These are phyloP conservation scores for Pleurotus ostreatus DNA, from an alignment of 768 basidiomycete species.

Conservation along the genomic window DNA sequence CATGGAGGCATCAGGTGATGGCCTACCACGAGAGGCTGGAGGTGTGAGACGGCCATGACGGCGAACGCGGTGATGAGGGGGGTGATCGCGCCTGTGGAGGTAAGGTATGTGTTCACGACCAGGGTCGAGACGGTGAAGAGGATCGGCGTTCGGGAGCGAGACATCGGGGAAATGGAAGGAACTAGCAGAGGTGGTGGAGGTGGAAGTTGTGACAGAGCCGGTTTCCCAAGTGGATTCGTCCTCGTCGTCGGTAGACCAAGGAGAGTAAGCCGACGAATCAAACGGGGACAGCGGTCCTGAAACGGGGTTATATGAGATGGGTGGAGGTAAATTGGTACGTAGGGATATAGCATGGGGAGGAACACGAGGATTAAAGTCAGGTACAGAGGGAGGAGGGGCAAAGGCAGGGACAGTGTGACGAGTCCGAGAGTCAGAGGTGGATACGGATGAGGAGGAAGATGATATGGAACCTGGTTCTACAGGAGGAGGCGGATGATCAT, in stretches of 20 bases:
- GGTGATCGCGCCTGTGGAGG: neutral
- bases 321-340: constrained; percentile 10
- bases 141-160: constrained; percentile 13
- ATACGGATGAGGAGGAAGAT: constrained; percentile 10
- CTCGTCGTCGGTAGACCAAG: constrained; percentile 56
- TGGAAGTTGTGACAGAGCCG: constrained; percentile 57
- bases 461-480: constrained; percentile 14
- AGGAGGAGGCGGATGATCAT: constrained; percentile 9
- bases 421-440: constrained; percentile 20
- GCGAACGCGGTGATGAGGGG: constrained; percentile 10
- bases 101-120: neutral
- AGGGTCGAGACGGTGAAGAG: constrained; percentile 3
- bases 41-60: constrained; percentile 13
- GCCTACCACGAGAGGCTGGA: constrained; percentile 7
- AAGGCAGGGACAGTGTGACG: constrained; percentile 38
- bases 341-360: constrained; percentile 12
- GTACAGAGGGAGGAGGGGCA: constrained; percentile 23
- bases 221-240: constrained; percentile 78
- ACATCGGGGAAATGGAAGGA: constrained; percentile 24
- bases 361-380: constrained; percentile 13
- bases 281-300: constrained; percentile 28
- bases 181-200: constrained; percentile 52
- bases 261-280: constrained; percentile 39
- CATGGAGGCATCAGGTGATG: constrained; percentile 4
- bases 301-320: neutral